Evolutionary conservation across 371 early-diverging fungal species (phyloP), one percentile per base, ranked within the genome.

Genomic region (Umbelopsis sp.): DNA sequence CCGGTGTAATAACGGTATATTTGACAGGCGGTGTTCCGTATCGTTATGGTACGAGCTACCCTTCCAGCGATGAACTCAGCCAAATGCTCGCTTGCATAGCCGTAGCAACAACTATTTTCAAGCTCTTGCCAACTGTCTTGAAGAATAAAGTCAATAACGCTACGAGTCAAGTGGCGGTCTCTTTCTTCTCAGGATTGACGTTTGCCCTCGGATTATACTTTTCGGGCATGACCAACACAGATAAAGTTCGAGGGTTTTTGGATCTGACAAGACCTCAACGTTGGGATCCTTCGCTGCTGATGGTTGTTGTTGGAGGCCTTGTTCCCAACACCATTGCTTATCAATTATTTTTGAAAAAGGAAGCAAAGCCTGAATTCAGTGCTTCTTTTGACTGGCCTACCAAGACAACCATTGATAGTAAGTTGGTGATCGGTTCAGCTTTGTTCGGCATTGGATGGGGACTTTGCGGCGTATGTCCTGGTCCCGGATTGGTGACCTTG

Each of bases 401-500:
- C 5, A 45, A 44, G 41, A 44, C 44, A 44, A 8, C 18, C 9
- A 5, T 64, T 44, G 46, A 44, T 7, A n/a, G 18, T 24, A 22
- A 24, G 3, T 25, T 64, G 1, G 24, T 64, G 22, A 20, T 64
- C 11, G 64, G 64, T n/a, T 22, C 45, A 7, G 64, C 64, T 9
- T 16, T 64, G 45, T 64, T 64, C 29, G 64, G 64, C 1, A 44
- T 64, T 44, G 64, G 64, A 20, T 64, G 64, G 64, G 64, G 64
- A 10, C n/a, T 64, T 5, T 45, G 46, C 24, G 64, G 64, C 44
- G 46, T 64, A 8, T 64, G 64, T 22, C 64, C 64, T 22, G 64
- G 64, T 12, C 64, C 64, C 20, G 64, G 64, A 18, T 46, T 64
- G 45, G 64, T 64, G 0, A 64, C 44, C 12, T 44, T 64, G 22